Percentiles rank a stretch among this genome's conserved stretches.
phyloP scores from a whole-genome alignment of 139 green algal species.

The Yamagishiella unicocca region DNA sequence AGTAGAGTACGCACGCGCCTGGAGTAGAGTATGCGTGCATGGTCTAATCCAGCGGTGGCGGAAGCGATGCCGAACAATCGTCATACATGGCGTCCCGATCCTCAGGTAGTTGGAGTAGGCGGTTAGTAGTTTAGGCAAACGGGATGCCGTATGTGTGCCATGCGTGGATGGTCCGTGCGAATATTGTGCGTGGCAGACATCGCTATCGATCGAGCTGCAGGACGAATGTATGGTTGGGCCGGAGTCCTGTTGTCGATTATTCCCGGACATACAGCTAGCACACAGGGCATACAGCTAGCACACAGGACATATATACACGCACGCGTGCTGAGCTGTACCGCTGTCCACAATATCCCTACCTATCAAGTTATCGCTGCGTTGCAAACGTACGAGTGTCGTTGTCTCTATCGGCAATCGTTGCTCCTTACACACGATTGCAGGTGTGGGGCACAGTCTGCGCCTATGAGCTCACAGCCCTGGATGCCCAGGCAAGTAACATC shows the following conservation, averaged over 20 bases:
- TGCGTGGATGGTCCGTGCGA: too few relatives aligned
- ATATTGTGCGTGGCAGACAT: too few relatives aligned
- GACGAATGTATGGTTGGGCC: too few relatives aligned
- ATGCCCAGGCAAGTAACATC: background rate
- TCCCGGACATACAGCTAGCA: too few relatives aligned
- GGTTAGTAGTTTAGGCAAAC: too few relatives aligned
- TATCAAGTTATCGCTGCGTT: background rate
- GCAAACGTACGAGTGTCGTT: background rate
- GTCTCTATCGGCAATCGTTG: background rate
- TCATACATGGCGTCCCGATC: too few relatives aligned
- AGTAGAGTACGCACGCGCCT: background rate
- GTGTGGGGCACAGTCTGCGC: background rate
- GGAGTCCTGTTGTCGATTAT: too few relatives aligned
- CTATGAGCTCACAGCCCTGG: background rate
- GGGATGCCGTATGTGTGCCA: too few relatives aligned
- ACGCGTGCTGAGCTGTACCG: background rate
- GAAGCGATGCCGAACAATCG: background rate
- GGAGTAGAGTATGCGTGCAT: background rate
- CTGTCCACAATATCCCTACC: background rate
- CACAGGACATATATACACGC: background rate
- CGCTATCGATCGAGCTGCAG: too few relatives aligned
- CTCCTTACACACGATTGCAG: background rate
- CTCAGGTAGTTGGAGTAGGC: too few relatives aligned
- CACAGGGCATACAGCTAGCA: background rate
- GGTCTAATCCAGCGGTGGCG: background rate